Evolutionary conservation across 75 land plant species (phyloP).

Genomic region (Adiantum capillusveneris): DNA sequence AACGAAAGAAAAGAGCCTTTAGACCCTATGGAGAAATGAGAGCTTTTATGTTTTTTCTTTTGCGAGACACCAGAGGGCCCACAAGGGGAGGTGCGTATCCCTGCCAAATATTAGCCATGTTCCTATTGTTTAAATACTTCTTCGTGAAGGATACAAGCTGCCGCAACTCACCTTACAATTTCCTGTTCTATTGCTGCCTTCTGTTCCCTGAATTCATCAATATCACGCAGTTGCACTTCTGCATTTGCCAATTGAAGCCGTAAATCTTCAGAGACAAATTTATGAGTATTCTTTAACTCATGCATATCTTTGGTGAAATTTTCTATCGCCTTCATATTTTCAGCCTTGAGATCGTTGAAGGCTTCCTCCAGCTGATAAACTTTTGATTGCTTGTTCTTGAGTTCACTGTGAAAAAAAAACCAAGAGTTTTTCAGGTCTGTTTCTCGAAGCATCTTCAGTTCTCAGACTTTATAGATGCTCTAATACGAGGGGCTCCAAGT

Average conservation of each 20-base stretch:
- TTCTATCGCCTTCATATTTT: constrained; percentile 7
- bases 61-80: too few relatives aligned
- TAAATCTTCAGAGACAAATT: constrained; percentile 11
- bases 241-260: constrained; percentile 28
- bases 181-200: constrained; percentile 22
- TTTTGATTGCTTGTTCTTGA: constrained; percentile 8
- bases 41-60: too few relatives aligned
- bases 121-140: too few relatives aligned
- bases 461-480: too few relatives aligned
- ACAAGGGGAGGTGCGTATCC: too few relatives aligned
- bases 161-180: constrained; percentile 9
- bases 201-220: constrained; percentile 17
- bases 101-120: too few relatives aligned
- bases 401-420: constrained; percentile 10
- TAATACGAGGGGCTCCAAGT: neutral
- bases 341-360: constrained; percentile 6
- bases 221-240: constrained; percentile 16
- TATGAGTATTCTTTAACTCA: constrained; percentile 4
- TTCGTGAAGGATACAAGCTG: too few relatives aligned
- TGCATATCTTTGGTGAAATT: constrained; percentile 9
- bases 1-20: too few relatives aligned
- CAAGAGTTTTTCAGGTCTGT: neutral
- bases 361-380: constrained; percentile 9
- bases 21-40: too few relatives aligned
- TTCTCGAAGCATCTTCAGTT: too few relatives aligned